Evolutionary conservation across 352 stramenopile species (phyloP), one percentile per base, ranked within the genome.

Genomic region (Phytopythium boreale): DNA sequence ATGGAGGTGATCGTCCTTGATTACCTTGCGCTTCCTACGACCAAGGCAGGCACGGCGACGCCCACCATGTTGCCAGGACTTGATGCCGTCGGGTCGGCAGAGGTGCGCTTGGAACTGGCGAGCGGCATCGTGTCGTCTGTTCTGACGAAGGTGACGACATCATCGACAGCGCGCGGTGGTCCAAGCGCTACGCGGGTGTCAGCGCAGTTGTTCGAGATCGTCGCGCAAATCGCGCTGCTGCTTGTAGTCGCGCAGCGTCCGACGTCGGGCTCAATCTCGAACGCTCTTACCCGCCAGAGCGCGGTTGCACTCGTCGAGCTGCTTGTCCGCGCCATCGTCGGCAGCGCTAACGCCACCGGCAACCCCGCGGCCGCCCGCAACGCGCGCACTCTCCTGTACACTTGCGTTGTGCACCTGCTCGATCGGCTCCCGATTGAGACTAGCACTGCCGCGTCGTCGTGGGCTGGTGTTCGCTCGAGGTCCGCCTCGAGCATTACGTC

Each of bases 1-100:
- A 77, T 87, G 46, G 84, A 95, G 62, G 79, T 95, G 17, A 76
- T 93, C 60, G 82, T 91, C 19, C 66, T 95, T 7, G 82, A 93
- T 51, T 93, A 92, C 57, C 66, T 94, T 24, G 68, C 70, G 17
- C 57, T 89, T 43, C 67, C 72, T 29, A 59, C 56, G 20, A 20
- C 70, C 19, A 66, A 75, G 46, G 19, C 34, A 12, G 70, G 62
- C n/a, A 66, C 49, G 6, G 44, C 67, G 14, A 75, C 69, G 19
- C 69, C 68, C 20, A 66, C 67, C n/a, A 77, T 90, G 76, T 88
- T 80, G 80, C 80, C 89, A 46, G 82, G 82, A 22, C 61, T 89
- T 37, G 79, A 90, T 60, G 62, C 68, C 27, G 72, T 88, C 56
- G 76, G 75, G 19, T 90, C 84, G 3, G 52, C 66, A 0, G 79